Evolutionary conservation across 768 basidiomycete genomes (phyloP).

Genomic region (Rhodocollybia butyracea): DNA sequence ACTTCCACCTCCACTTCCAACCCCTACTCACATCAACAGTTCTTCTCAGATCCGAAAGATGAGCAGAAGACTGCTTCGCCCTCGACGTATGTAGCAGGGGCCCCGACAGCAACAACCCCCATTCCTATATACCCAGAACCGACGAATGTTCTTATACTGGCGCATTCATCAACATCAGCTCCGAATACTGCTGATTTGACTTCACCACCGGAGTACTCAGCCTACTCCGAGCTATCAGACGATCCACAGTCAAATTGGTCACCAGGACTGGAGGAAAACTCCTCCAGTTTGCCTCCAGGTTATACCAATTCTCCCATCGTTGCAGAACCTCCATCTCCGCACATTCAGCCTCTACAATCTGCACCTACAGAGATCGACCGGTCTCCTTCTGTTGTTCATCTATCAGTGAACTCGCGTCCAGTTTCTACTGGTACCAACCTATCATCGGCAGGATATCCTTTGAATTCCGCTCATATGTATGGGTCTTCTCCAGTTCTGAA

Average conservation of each 20-base stretch:
- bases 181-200: not conserved
- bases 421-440: not conserved
- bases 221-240: not conserved
- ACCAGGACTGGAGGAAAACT: conserved; percentile 10
- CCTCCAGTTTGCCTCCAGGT: conserved; percentile 13
- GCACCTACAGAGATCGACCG: too few relatives aligned
- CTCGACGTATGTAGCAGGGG: too few relatives aligned
- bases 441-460: not conserved
- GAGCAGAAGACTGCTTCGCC: too few relatives aligned
- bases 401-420: too few relatives aligned
- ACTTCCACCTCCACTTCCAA: not conserved
- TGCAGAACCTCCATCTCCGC: not conserved
- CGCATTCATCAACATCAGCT: not conserved
- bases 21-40: too few relatives aligned
- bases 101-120: not conserved
- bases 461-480: not conserved
- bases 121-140: not conserved
- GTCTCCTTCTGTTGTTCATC: too few relatives aligned
- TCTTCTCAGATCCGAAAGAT: too few relatives aligned
- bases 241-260: not conserved
- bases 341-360: too few relatives aligned
- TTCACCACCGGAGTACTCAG: not conserved
- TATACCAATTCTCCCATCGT: not conserved
- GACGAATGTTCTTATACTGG: not conserved
- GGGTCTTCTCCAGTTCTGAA: not conserved